Conservation (phyloP, 495 filamentous ascomycete species). For the Neurospora sp. region DNA sequence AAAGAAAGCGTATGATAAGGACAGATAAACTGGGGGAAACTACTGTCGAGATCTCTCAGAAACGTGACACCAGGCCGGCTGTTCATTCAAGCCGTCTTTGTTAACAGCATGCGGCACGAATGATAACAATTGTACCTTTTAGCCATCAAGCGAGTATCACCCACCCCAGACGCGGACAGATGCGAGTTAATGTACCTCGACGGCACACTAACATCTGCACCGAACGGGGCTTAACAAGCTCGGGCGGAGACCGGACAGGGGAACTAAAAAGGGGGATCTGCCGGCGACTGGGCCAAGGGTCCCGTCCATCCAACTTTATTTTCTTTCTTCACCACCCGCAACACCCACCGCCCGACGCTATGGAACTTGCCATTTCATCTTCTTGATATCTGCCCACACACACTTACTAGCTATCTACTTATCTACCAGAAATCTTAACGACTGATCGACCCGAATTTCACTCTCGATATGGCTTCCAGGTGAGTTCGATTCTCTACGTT, state of each 20-base stretch:
- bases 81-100: not conserved
- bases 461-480: conserved; percentile 16
- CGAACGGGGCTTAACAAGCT: not conserved
- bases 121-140: not conserved
- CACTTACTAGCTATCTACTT: not conserved
- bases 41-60: not conserved
- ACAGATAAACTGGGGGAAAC: not conserved
- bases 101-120: not conserved
- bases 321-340: not conserved
- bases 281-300: not conserved
- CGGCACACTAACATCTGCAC: not conserved
- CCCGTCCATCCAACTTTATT: not conserved
- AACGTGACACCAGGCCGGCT: not conserved
- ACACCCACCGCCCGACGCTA: not conserved
- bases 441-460: not conserved
- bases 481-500: conserved; percentile 1
- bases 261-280: not conserved
- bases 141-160: not conserved
- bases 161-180: not conserved
- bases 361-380: not conserved
- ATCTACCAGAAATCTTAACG: not conserved
- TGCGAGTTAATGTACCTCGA: not conserved
- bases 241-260: not conserved
- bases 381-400: not conserved
- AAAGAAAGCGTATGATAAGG: not conserved